phyloP scores from a whole-genome alignment of 2,329 filamentous ascomycete species.

The Ophiocordyceps australis region DNA sequence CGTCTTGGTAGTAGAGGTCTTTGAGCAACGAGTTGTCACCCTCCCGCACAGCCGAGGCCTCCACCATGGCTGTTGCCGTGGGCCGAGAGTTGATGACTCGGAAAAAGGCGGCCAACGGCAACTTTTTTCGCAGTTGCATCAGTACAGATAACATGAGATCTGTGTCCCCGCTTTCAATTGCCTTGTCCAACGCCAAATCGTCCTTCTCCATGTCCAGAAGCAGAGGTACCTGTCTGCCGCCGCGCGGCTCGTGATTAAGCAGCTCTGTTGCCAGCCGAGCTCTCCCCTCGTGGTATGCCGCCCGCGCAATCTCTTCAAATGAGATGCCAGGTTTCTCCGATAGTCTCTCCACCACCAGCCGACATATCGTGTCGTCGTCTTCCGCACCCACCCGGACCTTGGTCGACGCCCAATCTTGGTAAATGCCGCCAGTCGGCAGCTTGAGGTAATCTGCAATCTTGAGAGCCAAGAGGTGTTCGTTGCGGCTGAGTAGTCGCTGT shows the following conservation, averaged over 20 bases:
- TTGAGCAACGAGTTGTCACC: conserved; percentile 70
- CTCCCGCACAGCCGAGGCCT: conserved; percentile 55
- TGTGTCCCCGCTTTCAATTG: conserved; percentile 86
- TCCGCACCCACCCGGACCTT: conserved; percentile 77
- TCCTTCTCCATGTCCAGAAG: conserved; percentile 92
- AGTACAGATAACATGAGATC: conserved; percentile 86
- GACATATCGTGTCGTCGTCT: conserved; percentile 76
- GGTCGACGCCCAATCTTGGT: conserved; percentile 91
- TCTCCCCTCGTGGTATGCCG: conserved; percentile 87
- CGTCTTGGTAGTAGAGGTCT: conserved; percentile 94
- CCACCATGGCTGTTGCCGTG: conserved; percentile 74
- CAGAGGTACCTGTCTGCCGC: conserved; percentile 88
- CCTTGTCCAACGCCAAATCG: conserved; percentile 86
- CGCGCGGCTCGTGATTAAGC: conserved; percentile 82
- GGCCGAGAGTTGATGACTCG: conserved; percentile 74
- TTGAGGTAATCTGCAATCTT: conserved; percentile 76
- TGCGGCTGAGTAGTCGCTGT: conserved; percentile 66
- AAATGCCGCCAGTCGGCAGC: conserved; percentile 74
- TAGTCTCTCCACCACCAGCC: conserved; percentile 70
- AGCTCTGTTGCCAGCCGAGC: conserved; percentile 77
- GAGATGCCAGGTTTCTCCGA: conserved; percentile 83
- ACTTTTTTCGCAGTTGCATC: conserved; percentile 72
- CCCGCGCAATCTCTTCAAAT: conserved; percentile 82
- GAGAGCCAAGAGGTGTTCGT: conserved; percentile 80
- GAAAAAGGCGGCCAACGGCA: conserved; percentile 84